These are phyloP conservation scores for Adenanthera pavonina DNA, from an alignment of 306 rosid species.

Conservation along the genomic window DNA sequence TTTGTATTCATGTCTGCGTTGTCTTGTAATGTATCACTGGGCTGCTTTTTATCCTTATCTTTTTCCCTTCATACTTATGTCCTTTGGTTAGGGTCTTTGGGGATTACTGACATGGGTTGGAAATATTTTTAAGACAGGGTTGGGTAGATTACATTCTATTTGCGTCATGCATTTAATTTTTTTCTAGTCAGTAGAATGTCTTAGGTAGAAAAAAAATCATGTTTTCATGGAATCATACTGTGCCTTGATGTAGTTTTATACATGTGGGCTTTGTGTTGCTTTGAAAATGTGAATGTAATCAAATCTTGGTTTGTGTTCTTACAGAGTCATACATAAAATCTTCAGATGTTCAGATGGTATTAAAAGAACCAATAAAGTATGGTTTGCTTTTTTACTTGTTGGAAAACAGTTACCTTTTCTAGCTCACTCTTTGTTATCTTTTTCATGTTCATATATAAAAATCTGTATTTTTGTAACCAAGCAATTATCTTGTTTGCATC, in stretches of 20 bases:
- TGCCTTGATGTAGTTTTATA: background rate
- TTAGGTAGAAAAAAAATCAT: slow-evolving; percentile 43
- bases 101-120: slow-evolving; percentile 42
- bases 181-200: slow-evolving; percentile 41
- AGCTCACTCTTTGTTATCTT: slow-evolving; percentile 44
- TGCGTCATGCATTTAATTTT: slow-evolving; percentile 55
- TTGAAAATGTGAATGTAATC: slow-evolving; percentile 51
- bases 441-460: slow-evolving; percentile 27
- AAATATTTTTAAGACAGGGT: background rate
- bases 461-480: slow-evolving; percentile 39
- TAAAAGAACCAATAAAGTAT: slow-evolving; percentile 38
- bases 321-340: slow-evolving; percentile 41
- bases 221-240: slow-evolving; percentile 60
- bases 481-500: slow-evolving; percentile 36
- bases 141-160: slow-evolving; percentile 48
- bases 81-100: too few relatives aligned
- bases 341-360: slow-evolving; percentile 45
- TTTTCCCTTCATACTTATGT: slow-evolving; percentile 40
- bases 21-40: slow-evolving; percentile 33
- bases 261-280: slow-evolving; percentile 33
- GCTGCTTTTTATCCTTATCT: slow-evolving; percentile 45
- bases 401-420: slow-evolving; percentile 29
- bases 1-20: slow-evolving; percentile 28
- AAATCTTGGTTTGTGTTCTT: slow-evolving; percentile 38
- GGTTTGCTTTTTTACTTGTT: slow-evolving; percentile 45